These are phyloP conservation scores for Salix arbutifolia DNA, from an alignment of 345 rosid species.

Conservation along the genomic window DNA sequence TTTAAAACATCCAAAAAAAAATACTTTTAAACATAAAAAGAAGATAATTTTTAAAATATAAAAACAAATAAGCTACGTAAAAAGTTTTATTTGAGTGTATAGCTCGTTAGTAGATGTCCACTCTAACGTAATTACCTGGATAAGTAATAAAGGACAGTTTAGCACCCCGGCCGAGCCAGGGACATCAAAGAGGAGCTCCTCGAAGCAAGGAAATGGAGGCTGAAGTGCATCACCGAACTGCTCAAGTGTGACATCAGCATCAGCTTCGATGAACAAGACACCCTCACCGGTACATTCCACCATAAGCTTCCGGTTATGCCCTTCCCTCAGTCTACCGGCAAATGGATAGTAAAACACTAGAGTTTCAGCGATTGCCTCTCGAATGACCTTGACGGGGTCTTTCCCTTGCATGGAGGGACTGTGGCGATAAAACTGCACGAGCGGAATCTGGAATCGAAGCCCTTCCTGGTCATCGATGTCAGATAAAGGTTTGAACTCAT, in stretches of 20 bases:
- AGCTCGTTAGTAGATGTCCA: too few relatives aligned
- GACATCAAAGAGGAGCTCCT: constrained; percentile 2
- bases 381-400: neutral
- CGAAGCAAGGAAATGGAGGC: constrained; percentile 4
- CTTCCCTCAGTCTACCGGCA: constrained; percentile 8
- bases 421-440: neutral
- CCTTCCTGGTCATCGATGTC: constrained; percentile 11
- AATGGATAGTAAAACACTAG: constrained; percentile 9
- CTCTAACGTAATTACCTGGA: neutral
- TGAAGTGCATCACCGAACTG: neutral
- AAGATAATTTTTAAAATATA: too few relatives aligned
- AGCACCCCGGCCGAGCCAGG: neutral
- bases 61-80: too few relatives aligned
- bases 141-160: constrained; percentile 4
- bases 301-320: neutral
- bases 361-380: constrained; percentile 3
- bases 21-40: too few relatives aligned
- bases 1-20: too few relatives aligned
- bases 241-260: constrained; percentile 2
- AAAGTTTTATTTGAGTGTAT: too few relatives aligned
- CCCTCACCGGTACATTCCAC: constrained; percentile 4
- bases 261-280: constrained; percentile 7
- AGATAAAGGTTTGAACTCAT: constrained; percentile 16
- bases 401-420: neutral
- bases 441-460: neutral